Evolutionary conservation across 2,329 filamentous ascomycete genomes (phyloP), one percentile per base, ranked within the genome.

Genomic region (Dothiorella sarmentorum): DNA sequence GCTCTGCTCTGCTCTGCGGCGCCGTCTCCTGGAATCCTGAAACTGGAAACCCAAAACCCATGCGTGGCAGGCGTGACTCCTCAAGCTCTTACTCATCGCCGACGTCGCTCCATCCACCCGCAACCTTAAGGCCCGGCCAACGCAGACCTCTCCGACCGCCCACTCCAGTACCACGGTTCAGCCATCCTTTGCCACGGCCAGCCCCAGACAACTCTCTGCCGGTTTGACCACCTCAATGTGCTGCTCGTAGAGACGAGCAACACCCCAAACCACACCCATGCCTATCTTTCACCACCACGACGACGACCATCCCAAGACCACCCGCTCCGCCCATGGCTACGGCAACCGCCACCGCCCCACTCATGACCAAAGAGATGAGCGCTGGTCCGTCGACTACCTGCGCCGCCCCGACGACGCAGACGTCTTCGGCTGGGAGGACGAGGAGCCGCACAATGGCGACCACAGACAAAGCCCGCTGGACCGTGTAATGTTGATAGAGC

Each of bases 401-500:
- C 49, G 35, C 9, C 33, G 20, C 15, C n/a, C 24, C 5, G 33
- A 18, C 13, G 35, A 53, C 7, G 7, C 49, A 4, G 35, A 40
- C 0, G 5, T 40, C 10, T 40, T 53, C 9, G 49, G 24, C 22
- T 53, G 49, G 49, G n/a, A 53, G 18, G 52, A 56, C 17, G 51
- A 55, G 35, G 35, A 55, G 33, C 22, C 5, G 2, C 24, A 15
- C 27, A 24, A 15, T 15, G 40, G 29, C 22, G 29, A 45, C 17
- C 27, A 29, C 6, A 44, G 57, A 29, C 57, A 52, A 18, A 33
- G 22, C 47, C 38, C 42, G 40, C 67, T 76, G 45, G 85, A 91
- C 70, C 83, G 92, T 63, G 85, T 85, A 59, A 88, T 92, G 72
- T 78, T 96, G 66, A 97, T 97, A 59, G 84, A 91, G 73, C 83